phyloP scores from a whole-genome alignment of 1,139 yeast genomes.

The Diutina catenulata region DNA sequence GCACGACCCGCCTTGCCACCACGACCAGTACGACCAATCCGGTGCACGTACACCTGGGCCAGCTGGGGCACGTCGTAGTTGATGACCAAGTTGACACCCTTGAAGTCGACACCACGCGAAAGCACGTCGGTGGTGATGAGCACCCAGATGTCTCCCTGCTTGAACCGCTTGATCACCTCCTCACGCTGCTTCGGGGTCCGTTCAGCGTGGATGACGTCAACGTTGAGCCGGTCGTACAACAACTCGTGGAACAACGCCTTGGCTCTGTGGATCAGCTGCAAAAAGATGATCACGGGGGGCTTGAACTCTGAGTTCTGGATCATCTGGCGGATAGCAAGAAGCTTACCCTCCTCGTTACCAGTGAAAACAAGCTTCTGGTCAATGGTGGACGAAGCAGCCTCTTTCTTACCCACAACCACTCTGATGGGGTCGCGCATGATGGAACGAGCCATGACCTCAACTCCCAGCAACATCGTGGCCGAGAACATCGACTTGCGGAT shows the following conservation, averaged over 20 bases:
- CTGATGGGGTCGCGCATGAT: slow-evolving; percentile 82
- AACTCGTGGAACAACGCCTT: slow-evolving; percentile 90
- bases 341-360: slow-evolving; percentile 91
- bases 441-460: slow-evolving; percentile 76
- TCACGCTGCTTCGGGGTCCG: slow-evolving; percentile 85
- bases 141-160: slow-evolving; percentile 89
- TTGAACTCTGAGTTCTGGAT: slow-evolving; percentile 74
- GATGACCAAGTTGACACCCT: slow-evolving; percentile 87
- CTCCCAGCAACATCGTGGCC: slow-evolving; percentile 91
- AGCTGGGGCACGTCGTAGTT: slow-evolving; percentile 94
- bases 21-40: slow-evolving; percentile 98
- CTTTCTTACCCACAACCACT: slow-evolving; percentile 85
- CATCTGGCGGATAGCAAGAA: slow-evolving; percentile 83
- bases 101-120: slow-evolving; percentile 95
- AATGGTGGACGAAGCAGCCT: slow-evolving; percentile 77
- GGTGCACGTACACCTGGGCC: slow-evolving; percentile 91
- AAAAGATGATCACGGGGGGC: slow-evolving; percentile 87
- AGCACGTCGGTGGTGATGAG: slow-evolving; percentile 92
- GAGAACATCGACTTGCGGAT: slow-evolving; percentile 73
- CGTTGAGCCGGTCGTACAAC: slow-evolving; percentile 80
- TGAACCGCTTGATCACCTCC: slow-evolving; percentile 71
- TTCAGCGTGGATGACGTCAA: slow-evolving; percentile 94
- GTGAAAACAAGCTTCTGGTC: slow-evolving; percentile 79
- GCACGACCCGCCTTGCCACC: slow-evolving; percentile 84
- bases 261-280: slow-evolving; percentile 88